These are phyloP conservation scores for Trypanosoma brucei DNA, from an alignment of 208 protist genomes.

Conservation along the genomic window DNA sequence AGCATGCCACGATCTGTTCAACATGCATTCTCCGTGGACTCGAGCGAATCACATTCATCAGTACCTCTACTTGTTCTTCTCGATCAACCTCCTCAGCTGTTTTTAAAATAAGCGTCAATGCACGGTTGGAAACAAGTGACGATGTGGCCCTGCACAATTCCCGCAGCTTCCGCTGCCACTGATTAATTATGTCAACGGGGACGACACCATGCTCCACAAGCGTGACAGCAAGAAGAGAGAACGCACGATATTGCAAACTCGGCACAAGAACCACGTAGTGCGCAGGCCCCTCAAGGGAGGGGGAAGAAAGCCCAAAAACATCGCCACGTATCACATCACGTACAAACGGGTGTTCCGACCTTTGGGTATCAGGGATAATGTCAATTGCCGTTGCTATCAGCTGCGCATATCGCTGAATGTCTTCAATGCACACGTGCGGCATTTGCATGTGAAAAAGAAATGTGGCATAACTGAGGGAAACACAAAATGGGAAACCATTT, in stretches of 20 bases:
- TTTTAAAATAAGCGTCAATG: slow-evolving; percentile 72
- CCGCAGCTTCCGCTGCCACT: slow-evolving; percentile 81
- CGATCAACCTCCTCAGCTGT: slow-evolving; percentile 61
- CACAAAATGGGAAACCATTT: slow-evolving; percentile 80
- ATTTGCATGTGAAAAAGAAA: slow-evolving; percentile 91
- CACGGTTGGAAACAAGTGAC: slow-evolving; percentile 78
- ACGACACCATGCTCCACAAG: slow-evolving; percentile 57
- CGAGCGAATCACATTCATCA: slow-evolving; percentile 76
- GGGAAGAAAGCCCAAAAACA: slow-evolving; percentile 83
- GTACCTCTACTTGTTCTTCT: slow-evolving; percentile 71
- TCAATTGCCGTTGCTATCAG: slow-evolving; percentile 63
- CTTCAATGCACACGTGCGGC: slow-evolving; percentile 70
- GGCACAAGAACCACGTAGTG: slow-evolving; percentile 81
- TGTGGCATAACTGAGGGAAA: slow-evolving; percentile 81
- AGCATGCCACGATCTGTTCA: slow-evolving; percentile 86
- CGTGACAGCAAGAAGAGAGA: slow-evolving; percentile 53
- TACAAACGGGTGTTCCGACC: slow-evolving; percentile 77
- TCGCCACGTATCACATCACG: slow-evolving; percentile 76
- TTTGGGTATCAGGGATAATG: slow-evolving; percentile 57
- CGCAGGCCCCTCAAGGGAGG: slow-evolving; percentile 57
- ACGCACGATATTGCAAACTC: slow-evolving; percentile 80
- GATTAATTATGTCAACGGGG: slow-evolving; percentile 68
- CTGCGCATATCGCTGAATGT: slow-evolving; percentile 84
- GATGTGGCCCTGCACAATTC: slow-evolving; percentile 58
- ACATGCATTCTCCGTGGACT: slow-evolving; percentile 78